Evolutionary conservation across 805 yeast species (phyloP).

Genomic region (Yarrowia deformans): DNA sequence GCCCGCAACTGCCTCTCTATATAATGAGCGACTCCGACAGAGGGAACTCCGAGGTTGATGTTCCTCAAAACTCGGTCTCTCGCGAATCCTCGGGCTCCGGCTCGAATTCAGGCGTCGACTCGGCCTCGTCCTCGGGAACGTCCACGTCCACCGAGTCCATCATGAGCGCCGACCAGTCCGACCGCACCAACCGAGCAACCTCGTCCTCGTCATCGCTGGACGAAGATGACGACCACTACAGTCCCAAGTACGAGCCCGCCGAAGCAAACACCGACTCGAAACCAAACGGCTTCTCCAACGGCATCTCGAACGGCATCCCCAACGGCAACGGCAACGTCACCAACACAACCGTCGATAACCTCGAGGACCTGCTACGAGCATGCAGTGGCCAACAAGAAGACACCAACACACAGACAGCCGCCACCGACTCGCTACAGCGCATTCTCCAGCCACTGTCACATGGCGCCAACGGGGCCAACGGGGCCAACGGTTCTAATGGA

Average conservation of each 20-base stretch:
- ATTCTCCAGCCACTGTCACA: conserved; percentile 18
- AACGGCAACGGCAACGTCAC: not conserved
- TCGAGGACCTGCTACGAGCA: conserved; percentile 23
- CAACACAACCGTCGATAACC: conserved; percentile 2
- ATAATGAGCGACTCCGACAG: conserved; percentile 19
- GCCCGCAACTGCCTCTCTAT: conserved; percentile 9
- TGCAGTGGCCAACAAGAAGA: conserved; percentile 19
- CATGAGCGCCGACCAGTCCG: conserved; percentile 26
- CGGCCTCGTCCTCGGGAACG: conserved; percentile 16
- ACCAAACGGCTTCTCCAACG: not conserved
- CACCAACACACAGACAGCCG: conserved; percentile 1
- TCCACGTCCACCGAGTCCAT: conserved; percentile 32
- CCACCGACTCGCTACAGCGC: conserved; percentile 20
- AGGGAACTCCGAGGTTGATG: conserved; percentile 15
- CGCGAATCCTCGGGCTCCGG: conserved; percentile 1
- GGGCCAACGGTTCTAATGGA: not conserved
- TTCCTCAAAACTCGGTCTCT: conserved; percentile 10
- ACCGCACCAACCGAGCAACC: conserved; percentile 8
- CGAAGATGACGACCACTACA: conserved; percentile 39
- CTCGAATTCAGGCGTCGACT: conserved; percentile 10
- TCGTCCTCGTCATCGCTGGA: conserved; percentile 31
- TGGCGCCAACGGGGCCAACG: not conserved
- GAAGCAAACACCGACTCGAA: not conserved
- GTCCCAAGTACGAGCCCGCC: conserved; percentile 34
- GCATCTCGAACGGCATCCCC: no score